Evolutionary conservation across 2,329 filamentous ascomycete genomes (phyloP), one percentile per base, ranked within the genome.

Genomic region (Pyrenophora seminiperda): DNA sequence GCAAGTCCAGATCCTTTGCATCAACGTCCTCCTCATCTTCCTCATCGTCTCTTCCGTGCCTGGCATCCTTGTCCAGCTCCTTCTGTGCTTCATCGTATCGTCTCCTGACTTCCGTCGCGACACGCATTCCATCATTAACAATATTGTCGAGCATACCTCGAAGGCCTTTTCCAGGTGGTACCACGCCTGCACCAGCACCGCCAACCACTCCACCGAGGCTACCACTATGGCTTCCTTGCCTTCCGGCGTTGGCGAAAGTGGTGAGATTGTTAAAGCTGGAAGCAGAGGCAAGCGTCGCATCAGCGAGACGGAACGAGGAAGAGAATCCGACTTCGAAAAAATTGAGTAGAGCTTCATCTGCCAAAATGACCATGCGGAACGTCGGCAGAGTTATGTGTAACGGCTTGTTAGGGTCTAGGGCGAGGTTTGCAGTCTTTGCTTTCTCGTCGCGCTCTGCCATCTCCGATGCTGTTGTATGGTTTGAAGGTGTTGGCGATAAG

Each of bases 301-400:
- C 89, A 18, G 90, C 86, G 38, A 97, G 86, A 65, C 90, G 91
- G 82, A 99, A 95, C 1, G 91, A 96, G 42, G 89, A 86, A 0
- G 93, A 91, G 76, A 97, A 97, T 32, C 91, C 95, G 0, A 90
- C 90, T 75, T 99, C 94, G 71, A 99, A 99, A 76, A 99, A 99
- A 62, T 95, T 90, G 67, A 99, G 93, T 5, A 99, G 83, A 1
- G 95, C 82, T 72, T 99, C 94, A 67, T 99, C 94, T 34, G 94
- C 94, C 6, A 99, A 84, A 7, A 99, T 90, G 3, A 99, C 91
- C 94, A 99, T 99, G 59, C 94, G 88, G 81, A 99, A 99, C 0
- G 94, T 99, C 1, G 94, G 94, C 1, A 99, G 82, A 1, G 94
- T 97, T 67, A 99, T 97, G 71, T 97, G 89, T 0, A 99, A 82